Conservation (phyloP, 2,329 filamentous ascomycete genomes). For the Penicillium vulpinum region DNA sequence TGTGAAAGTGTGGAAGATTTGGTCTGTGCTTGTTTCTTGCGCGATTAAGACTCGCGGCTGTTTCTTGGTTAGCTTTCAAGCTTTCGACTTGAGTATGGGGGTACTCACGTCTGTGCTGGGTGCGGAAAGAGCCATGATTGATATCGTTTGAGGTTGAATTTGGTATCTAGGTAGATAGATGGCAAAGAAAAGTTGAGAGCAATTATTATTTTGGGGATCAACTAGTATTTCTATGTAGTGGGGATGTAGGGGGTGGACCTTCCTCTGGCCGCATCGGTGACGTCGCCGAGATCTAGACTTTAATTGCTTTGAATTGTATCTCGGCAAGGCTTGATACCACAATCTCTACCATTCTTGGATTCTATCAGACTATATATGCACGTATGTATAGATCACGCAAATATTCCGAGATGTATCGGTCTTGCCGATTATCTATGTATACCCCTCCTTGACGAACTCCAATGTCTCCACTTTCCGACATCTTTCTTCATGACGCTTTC, state of each 20-base stretch:
- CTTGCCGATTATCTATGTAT: neutral
- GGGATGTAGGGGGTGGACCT: slow-evolving; percentile 15
- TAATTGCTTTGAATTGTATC: neutral
- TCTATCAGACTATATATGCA: neutral
- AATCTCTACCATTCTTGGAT: neutral
- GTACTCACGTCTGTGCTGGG: slow-evolving; percentile 35
- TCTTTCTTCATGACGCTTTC: neutral
- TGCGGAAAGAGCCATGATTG: slow-evolving; percentile 31
- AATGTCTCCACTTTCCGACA: neutral
- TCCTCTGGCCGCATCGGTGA: slow-evolving; percentile 5
- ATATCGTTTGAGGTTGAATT: neutral
- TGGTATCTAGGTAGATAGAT: neutral
- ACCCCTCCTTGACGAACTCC: neutral
- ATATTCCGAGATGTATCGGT: neutral
- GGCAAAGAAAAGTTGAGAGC: neutral
- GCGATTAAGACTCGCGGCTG: slow-evolving; percentile 31
- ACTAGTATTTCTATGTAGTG: slow-evolving; percentile 1
- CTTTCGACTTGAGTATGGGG: neutral
- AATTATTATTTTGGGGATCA: neutral
- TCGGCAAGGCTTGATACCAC: neutral
- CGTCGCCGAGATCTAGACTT: neutral
- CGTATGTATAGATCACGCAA: no score
- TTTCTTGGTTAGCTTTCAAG: slow-evolving; percentile 1
- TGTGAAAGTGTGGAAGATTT: slow-evolving; percentile 42
- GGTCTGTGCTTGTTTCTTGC: slow-evolving; percentile 31